phyloP scores from a whole-genome alignment of 345 rosid genomes.

The Corchorus olitorius region DNA sequence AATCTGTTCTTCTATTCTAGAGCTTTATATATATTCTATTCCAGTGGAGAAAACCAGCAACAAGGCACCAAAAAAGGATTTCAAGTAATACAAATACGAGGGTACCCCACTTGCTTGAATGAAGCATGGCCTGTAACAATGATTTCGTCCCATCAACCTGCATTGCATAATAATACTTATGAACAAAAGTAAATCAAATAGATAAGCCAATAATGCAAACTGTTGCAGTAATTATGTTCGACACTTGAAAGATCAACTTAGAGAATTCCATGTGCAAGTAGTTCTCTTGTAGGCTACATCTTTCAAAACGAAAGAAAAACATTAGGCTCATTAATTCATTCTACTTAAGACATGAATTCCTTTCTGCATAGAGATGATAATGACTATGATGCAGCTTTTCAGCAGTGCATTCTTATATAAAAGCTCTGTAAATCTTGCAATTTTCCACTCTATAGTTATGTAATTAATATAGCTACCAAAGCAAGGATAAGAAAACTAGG shows the following conservation, averaged over 20 bases:
- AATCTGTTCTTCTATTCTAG: slow-evolving; percentile 5
- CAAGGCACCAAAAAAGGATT: slow-evolving; percentile 54
- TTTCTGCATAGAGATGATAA: neutral
- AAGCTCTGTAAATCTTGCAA: neutral
- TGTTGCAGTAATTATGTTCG: neutral
- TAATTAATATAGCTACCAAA: neutral
- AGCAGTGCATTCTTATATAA: neutral
- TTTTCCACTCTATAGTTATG: neutral
- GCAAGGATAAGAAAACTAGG: neutral
- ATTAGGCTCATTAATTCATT: neutral
- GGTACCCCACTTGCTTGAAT: slow-evolving; percentile 51
- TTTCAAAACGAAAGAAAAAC: neutral
- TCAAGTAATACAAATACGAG: slow-evolving; percentile 47
- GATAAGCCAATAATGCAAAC: neutral
- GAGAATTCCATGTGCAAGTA: neutral
- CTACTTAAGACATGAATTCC: neutral
- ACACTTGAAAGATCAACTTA: neutral
- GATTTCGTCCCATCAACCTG: slow-evolving; percentile 47
- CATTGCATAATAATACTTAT: slow-evolving; percentile 17
- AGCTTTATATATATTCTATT: slow-evolving; percentile 46
- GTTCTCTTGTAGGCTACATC: neutral
- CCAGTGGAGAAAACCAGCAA: slow-evolving; percentile 49
- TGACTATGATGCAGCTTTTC: neutral
- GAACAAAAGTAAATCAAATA: slow-evolving; percentile 11
- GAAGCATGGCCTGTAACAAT: slow-evolving; percentile 37